Base-by-base conservation (phyloP, 257 asterid genomes). In the Agastache rugosa region DNA sequence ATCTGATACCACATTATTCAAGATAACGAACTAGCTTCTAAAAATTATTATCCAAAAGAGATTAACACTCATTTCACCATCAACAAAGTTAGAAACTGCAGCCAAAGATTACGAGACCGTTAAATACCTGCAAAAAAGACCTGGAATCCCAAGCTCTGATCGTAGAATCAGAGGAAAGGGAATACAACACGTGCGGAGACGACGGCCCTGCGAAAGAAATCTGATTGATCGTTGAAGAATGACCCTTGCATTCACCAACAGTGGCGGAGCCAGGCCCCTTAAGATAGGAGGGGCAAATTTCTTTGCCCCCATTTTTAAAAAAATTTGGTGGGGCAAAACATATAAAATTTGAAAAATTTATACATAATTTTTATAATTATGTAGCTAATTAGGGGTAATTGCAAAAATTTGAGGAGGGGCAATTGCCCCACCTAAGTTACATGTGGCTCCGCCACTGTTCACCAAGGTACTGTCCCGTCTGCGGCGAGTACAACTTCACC, bases 141-240 rank as follows among this genome's bases (percentile, higher is more conserved):
- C 99, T 81, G 22, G 96, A 80, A 77, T 95, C 99, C 99, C 99
- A 95, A 71, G 97, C 97, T 90, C 97, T 83, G 62, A 95, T 44
- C 31, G 96, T 92, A 23, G 87, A 78, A 79, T 95, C 99, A 7
- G 96, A 87, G 11, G 99, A 92, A 77, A 93, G 89, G 44, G 99
- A 90, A 77, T 91, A 85, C 81, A 95, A 63, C 3, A 92, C 77
- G 61, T 89, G 89, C 39, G 96, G 88, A 37, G 91, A 75, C 41
- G 93, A 79, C 10, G 93, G 85, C 5, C 91, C 89, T 5, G 79
- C 68, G 73, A 87, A 95, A 1, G 89, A 87, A 53, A 93, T 80
- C n/a, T 90, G 88, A 83, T 95, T 92, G 72, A 92, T 86, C 15
- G 93, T 84, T 0, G 86, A 81, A 34, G 97, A 78, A 77, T 92